Conservation (phyloP, 148 eudicot species). For the Vaccinium vitisidaea region DNA sequence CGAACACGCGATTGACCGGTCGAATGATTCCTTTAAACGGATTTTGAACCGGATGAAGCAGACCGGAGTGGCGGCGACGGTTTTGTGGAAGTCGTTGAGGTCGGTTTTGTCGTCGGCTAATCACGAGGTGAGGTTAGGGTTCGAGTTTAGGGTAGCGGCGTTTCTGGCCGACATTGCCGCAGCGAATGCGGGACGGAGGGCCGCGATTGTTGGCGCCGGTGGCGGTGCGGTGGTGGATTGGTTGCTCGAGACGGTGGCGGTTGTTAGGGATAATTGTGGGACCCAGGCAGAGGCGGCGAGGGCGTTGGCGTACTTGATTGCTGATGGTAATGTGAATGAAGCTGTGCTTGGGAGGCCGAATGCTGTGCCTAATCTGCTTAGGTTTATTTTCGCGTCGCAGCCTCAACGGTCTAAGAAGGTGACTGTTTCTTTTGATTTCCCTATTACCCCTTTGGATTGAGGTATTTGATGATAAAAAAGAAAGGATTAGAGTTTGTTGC, state of each 20-base stretch:
- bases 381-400: constrained; percentile 78
- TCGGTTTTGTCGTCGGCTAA: constrained; percentile 81
- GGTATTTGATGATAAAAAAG: too few relatives aligned
- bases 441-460: neutral
- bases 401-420: constrained; percentile 76
- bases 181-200: constrained; percentile 66
- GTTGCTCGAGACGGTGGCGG: constrained; percentile 64
- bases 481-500: too few relatives aligned
- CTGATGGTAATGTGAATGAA: constrained; percentile 66
- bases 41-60: constrained; percentile 52
- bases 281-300: constrained; percentile 92
- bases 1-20: constrained; percentile 36
- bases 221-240: constrained; percentile 89
- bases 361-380: constrained; percentile 70
- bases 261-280: constrained; percentile 39
- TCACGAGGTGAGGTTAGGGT: constrained; percentile 78
- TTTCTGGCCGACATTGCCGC: constrained; percentile 92
- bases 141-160: constrained; percentile 88
- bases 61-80: constrained; percentile 75
- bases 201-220: constrained; percentile 84
- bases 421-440: neutral
- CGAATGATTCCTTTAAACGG: constrained; percentile 39
- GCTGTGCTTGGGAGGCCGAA: constrained; percentile 66
- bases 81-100: constrained; percentile 67
- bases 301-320: constrained; percentile 88